A percentile compares a stretch with the other conserved stretches of the same genome.
Evolutionary conservation across 148 eudicot genomes (phyloP).

Genomic region (Drosera capensis): DNA sequence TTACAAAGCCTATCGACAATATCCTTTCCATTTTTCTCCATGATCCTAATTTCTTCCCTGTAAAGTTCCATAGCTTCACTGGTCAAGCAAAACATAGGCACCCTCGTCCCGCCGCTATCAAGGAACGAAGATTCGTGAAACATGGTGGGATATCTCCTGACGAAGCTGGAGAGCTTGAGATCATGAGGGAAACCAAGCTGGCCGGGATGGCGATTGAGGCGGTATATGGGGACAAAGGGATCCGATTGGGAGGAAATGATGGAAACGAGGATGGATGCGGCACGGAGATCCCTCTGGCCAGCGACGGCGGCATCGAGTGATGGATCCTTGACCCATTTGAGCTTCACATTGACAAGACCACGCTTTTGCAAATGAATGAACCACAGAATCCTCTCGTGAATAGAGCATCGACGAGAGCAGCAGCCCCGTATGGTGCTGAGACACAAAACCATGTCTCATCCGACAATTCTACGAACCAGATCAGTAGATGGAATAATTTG

Average conservation of each 20-base stretch:
- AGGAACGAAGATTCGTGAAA: constrained; percentile 42
- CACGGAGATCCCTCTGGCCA: constrained; percentile 46
- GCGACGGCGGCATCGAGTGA: constrained; percentile 56
- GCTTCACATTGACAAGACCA: constrained; percentile 59
- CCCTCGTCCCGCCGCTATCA: constrained; percentile 71
- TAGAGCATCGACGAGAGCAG: background rate
- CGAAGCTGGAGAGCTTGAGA: constrained; percentile 47
- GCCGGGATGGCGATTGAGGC: constrained; percentile 35
- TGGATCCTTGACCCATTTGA: constrained; percentile 77
- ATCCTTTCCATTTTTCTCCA: constrained; percentile 28
- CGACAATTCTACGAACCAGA: too few species aligned
- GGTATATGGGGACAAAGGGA: constrained; percentile 49
- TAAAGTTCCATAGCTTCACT: constrained; percentile 31
- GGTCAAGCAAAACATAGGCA: constrained; percentile 59
- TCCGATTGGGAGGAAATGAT: constrained; percentile 33
- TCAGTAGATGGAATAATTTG: too few species aligned
- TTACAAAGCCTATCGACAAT: constrained; percentile 46
- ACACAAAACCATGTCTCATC: too few species aligned
- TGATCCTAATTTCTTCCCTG: constrained; percentile 21
- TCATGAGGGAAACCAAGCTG: constrained; percentile 56
- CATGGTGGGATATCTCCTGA: constrained; percentile 68
- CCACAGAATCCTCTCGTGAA: background rate
- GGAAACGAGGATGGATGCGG: constrained; percentile 41
- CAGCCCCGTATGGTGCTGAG: too few species aligned
- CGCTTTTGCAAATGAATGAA: constrained; percentile 29